Evolutionary conservation across 1,139 yeast genomes (phyloP), one percentile per base, ranked within the genome.

Genomic region (Protomyces macrosporus): DNA sequence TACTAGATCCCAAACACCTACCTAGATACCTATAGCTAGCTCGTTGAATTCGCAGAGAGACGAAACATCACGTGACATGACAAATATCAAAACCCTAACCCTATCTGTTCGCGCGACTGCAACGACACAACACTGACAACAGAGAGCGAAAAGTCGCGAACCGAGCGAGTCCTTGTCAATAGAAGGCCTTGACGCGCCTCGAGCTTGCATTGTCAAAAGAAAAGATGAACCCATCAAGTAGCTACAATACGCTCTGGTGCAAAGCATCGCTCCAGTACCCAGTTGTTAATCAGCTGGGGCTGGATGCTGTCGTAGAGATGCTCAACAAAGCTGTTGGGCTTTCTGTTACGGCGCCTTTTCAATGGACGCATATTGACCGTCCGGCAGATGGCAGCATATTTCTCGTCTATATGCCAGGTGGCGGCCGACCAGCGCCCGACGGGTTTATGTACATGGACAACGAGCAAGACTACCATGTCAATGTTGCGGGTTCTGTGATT

Each of bases 381-480:
- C 67, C 67, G 6, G 55, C 62, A 9, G 67, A 65, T 39, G 67
- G 67, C 16, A 55, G 63, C 10, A 52, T 65, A 10, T 65, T 55
- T 23, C 53, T 65, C 6, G 67, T 65, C 3, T 65, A 60, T 48
- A 45, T 64, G 42, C 62, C 66, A 4, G 40, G 30, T 23, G 54
- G 45, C 23, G 40, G 55, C 16, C 60, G 64, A 9, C 60, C 60
- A 30, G 67, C 67, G 7, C 64, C 65, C 9, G 67, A 65, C 55
- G 67, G 67, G 5, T 54, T 65, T 62, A 64, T 60, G 55, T 65
- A 64, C 50, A 65, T 65, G 67, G 66, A 60, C 51, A 34, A 40
- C 23, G 67, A 65, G 30, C 59, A 65, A 40, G 58, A 59, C 5
- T 63, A 54, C 36, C 56, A 45, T 36, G 40, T 65, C 51, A 59